Evolutionary conservation across 495 filamentous ascomycete genomes (phyloP).

Genomic region (Aspergillus wentii): DNA sequence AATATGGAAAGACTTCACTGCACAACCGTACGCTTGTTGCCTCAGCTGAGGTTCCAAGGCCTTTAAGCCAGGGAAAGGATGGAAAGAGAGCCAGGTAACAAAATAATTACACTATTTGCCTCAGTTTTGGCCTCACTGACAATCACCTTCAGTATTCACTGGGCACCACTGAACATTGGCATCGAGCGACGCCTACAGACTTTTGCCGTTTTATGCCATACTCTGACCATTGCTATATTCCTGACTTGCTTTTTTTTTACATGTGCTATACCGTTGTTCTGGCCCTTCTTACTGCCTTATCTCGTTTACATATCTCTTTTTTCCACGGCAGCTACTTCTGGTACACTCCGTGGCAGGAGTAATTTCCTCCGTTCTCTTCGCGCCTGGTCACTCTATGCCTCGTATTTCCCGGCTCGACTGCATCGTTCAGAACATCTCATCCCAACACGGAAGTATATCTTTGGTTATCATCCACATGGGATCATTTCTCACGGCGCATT

Average conservation of each 20-base stretch:
- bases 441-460: conserved; percentile 88
- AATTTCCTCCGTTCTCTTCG: conserved; percentile 66
- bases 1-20: no score
- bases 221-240: conserved; percentile 68
- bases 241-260: conserved; percentile 86
- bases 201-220: conserved; percentile 78
- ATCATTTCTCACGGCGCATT: conserved; percentile 96
- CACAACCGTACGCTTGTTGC: no score
- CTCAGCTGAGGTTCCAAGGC: no score
- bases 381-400: conserved; percentile 84
- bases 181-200: conserved; percentile 84
- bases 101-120: no score
- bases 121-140: conserved; percentile 5
- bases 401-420: conserved; percentile 84
- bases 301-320: conserved; percentile 74
- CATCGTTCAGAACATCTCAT: conserved; percentile 76
- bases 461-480: conserved; percentile 95
- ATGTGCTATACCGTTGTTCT: conserved; percentile 83
- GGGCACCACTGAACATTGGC: conserved; percentile 85
- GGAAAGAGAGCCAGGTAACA: neutral
- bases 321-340: conserved; percentile 69
- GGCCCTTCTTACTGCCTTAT: conserved; percentile 90
- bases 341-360: conserved; percentile 67
- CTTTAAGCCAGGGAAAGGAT: neutral
- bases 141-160: conserved; percentile 54